A percentile compares a stretch with the other conserved stretches of the same genome.
phyloP scores from a whole-genome alignment of 2,329 filamentous ascomycete genomes.

The Colletotrichum sp. region DNA sequence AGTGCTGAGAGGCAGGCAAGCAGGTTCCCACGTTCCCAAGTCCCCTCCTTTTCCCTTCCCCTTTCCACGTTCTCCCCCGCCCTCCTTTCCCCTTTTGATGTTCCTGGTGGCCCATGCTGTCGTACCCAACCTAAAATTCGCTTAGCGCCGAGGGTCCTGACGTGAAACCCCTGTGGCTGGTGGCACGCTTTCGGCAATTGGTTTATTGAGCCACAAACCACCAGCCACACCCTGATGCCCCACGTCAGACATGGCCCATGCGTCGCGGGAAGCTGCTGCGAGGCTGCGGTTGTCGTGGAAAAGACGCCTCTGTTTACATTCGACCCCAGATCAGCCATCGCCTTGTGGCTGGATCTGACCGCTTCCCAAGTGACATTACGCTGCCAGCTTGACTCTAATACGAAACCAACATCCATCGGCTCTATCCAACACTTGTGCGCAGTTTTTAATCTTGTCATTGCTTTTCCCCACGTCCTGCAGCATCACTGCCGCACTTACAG shows the following conservation, averaged over 20 bases:
- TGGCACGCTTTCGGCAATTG: background rate
- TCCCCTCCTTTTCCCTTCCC: conserved; percentile 4
- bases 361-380: background rate
- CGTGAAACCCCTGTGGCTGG: conserved; percentile 16
- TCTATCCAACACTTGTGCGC: background rate
- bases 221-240: conserved; percentile 18
- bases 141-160: conserved; percentile 19
- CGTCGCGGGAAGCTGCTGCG: conserved; percentile 14
- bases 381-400: background rate
- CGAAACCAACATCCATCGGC: background rate
- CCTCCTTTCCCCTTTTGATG: conserved; percentile 13
- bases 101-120: conserved; percentile 9
- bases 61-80: conserved; percentile 17
- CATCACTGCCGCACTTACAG: background rate
- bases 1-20: background rate
- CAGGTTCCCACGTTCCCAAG: background rate
- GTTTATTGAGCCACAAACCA: conserved; percentile 1
- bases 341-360: background rate
- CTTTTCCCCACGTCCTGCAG: background rate
- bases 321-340: background rate
- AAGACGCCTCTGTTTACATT: conserved; percentile 20
- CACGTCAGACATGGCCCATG: background rate
- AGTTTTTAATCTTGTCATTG: background rate
- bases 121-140: conserved; percentile 6
- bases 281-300: conserved; percentile 29